phyloP scores from a whole-genome alignment of 805 yeast genomes.

The Candida orba region DNA sequence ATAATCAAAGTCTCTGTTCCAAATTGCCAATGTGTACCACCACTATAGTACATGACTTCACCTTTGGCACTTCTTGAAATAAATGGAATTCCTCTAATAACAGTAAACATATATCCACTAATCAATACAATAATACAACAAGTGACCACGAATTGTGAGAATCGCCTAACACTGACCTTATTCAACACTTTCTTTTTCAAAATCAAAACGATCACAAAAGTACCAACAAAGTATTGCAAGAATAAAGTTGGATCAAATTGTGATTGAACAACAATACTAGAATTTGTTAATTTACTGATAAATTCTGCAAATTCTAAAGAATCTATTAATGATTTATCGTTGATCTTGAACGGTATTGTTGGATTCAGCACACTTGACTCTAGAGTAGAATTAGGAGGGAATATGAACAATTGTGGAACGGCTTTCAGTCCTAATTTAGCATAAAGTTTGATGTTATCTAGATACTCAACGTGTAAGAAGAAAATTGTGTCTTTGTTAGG shows the following conservation, averaged over 20 bases:
- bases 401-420: conserved; percentile 63
- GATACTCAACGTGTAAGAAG: conserved; percentile 46
- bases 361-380: conserved; percentile 23
- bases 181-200: conserved; percentile 42
- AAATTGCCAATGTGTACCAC: conserved; percentile 62
- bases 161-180: conserved; percentile 19
- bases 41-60: conserved; percentile 50
- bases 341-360: conserved; percentile 28
- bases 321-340: conserved; percentile 26
- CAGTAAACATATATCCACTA: conserved; percentile 60
- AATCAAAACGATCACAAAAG: conserved; percentile 37
- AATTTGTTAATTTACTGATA: conserved; percentile 38
- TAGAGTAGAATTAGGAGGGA: conserved; percentile 39
- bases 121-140: conserved; percentile 37
- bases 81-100: conserved; percentile 56
- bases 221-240: conserved; percentile 35
- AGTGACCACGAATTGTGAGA: conserved; percentile 30
- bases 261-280: conserved; percentile 36
- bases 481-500: conserved; percentile 33
- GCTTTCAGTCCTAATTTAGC: conserved; percentile 35
- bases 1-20: conserved; percentile 59
- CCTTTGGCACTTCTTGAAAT: conserved; percentile 45
- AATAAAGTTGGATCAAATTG: conserved; percentile 38
- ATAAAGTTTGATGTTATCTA: conserved; percentile 35
- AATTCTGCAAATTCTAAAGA: conserved; percentile 46